These are phyloP conservation scores for Chalciporus piperatoides DNA, from an alignment of 1,284 basidiomycete genomes.

Conservation along the genomic window DNA sequence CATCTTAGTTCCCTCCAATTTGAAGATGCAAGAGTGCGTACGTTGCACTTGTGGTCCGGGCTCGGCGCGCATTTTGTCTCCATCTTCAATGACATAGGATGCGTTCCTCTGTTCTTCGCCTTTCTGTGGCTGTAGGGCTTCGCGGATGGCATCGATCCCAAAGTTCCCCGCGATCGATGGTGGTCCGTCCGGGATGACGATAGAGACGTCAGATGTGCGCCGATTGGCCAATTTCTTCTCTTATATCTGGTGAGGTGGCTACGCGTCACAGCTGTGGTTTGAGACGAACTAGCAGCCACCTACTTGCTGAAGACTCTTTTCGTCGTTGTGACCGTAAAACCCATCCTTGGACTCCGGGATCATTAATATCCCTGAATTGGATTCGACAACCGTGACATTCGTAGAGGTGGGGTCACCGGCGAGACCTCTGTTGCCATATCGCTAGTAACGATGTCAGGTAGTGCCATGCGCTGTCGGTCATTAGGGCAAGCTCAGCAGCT, in stretches of 20 bases:
- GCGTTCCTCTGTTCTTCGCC: conserved; percentile 20
- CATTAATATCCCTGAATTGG: conserved; percentile 37
- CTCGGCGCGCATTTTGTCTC: conserved; percentile 35
- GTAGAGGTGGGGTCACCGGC: conserved; percentile 4
- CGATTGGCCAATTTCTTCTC: conserved; percentile 66
- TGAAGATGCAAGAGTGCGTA: conserved; percentile 7
- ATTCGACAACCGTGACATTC: conserved; percentile 11
- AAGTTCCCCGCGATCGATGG: conserved; percentile 38
- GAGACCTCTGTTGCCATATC: conserved; percentile 2
- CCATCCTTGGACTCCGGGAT: conserved; percentile 62
- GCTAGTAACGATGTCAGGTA: neutral
- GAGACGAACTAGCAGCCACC: conserved; percentile 24
- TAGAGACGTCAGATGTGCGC: conserved; percentile 39
- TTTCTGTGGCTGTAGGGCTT: conserved; percentile 28
- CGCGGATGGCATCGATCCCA: conserved; percentile 39
- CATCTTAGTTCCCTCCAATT: conserved; percentile 13
- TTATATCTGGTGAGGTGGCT: conserved; percentile 55
- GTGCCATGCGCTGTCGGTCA: conserved; percentile 8
- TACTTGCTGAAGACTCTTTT: conserved; percentile 70
- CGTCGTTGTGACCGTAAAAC: conserved; percentile 73
- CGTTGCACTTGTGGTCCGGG: conserved; percentile 31
- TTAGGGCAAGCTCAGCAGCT: conserved; percentile 5
- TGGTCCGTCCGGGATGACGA: conserved; percentile 40
- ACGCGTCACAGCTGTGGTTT: neutral
- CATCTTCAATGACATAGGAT: conserved; percentile 39